Base-by-base conservation (phyloP, 2,329 filamentous ascomycete species). In the Epichloe baconii region DNA sequence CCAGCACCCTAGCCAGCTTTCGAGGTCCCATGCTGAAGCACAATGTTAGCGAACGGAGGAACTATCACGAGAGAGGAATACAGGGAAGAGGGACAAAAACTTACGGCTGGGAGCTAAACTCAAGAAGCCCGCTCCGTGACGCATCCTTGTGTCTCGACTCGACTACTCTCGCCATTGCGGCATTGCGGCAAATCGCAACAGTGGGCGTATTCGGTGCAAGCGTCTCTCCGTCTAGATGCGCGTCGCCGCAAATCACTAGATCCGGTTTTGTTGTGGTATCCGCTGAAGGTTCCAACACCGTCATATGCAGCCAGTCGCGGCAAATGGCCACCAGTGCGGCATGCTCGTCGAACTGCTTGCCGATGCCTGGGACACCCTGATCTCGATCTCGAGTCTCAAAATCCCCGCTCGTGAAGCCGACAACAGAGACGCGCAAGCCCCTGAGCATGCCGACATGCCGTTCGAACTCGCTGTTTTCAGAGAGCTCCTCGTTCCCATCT, bases 61-160 rank as follows among this genome's bases (percentile, higher is more conserved):
- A 3, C 12, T 1, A 41, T 3, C 8, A 10, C 11, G 23, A 3
- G 3, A n/a, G 43, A 7, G 23, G 5, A 6, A n/a, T 10, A 10
- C n/a, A 38, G 11, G 10, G 17, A 26, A 36, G 7, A 48, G 8
- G 19, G 10, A 31, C 31, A 42, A 23, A 19, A 40, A 62, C 67
- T 56, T 51, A 67, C 62, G 68, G 68, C 46, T 68, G 67, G 2
- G 66, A 67, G 17, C 68, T 62, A 43, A 67, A 68, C 46, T 69
- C 67, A 10, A 37, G 52, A 52, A 21, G 54, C 48, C n/a, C 56
- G 52, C 40, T 60, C 51, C 38, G 59, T 49, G 2, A 45, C 54
- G 12, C 31, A 5, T 31, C 6, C 21, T n/a, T 34, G 17, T 23
- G 19, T 38, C 45, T 48, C 15, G 45, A 26, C 37, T 51, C 34